phyloP scores from a whole-genome alignment of 345 rosid genomes.

The Populus simonii region DNA sequence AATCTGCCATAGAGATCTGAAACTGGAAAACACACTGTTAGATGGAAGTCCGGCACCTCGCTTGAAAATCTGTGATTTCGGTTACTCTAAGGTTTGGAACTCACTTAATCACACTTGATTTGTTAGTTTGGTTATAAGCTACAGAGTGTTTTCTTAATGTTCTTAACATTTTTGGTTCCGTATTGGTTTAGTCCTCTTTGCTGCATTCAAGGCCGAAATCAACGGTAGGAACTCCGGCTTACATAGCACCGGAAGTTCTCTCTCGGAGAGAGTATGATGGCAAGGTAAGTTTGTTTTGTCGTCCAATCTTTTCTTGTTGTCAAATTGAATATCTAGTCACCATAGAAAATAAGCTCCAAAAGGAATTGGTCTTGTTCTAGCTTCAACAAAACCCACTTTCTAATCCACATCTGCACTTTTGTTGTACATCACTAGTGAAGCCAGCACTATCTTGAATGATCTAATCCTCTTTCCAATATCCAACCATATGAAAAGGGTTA shows the following conservation, averaged over 20 bases:
- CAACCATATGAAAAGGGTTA: background rate
- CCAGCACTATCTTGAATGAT: background rate
- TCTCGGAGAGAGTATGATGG: constrained; percentile 83
- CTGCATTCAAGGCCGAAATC: constrained; percentile 93
- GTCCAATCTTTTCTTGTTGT: background rate
- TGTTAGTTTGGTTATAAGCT: background rate
- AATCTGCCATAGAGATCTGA: constrained; percentile 94
- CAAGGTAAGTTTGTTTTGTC: constrained; percentile 41
- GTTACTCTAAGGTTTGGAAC: constrained; percentile 75
- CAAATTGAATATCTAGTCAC: background rate
- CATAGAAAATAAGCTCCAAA: background rate
- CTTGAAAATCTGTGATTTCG: constrained; percentile 87
- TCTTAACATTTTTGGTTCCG: background rate
- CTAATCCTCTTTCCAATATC: background rate
- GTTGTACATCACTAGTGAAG: background rate
- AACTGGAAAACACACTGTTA: constrained; percentile 81
- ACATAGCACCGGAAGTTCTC: constrained; percentile 90
- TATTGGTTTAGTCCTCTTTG: constrained; percentile 55
- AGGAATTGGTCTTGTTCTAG: background rate
- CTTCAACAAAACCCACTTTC: background rate
- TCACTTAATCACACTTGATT: background rate
- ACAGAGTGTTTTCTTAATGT: constrained; percentile 5
- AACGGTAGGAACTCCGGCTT: constrained; percentile 93
- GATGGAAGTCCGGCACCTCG: constrained; percentile 95
- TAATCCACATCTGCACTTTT: background rate